These are phyloP conservation scores for Apophysomyces sp. DNA, from an alignment of 371 early-diverging fungal genomes.

Conservation along the genomic window DNA sequence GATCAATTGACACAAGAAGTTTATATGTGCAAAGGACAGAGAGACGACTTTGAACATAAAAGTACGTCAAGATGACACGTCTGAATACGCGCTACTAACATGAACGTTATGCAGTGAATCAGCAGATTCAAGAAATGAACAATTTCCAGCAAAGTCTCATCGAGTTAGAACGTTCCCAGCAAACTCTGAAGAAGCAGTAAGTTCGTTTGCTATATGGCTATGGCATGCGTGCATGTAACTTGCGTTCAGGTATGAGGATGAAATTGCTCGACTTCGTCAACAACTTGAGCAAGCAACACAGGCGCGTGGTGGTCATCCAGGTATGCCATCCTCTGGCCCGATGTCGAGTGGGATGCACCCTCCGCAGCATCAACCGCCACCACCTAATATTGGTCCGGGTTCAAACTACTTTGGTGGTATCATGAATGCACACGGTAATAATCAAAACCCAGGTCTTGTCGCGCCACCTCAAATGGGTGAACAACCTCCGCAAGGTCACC, in stretches of 20 bases:
- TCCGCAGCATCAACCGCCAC: conserved; percentile 25
- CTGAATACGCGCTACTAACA: neutral
- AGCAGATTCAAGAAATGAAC: conserved; percentile 80
- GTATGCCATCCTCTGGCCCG: conserved; percentile 17
- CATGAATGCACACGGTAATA: conserved; percentile 40
- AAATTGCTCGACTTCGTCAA: conserved; percentile 35
- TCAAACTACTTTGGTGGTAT: conserved; percentile 51
- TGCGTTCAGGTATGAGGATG: conserved; percentile 26
- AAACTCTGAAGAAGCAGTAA: conserved; percentile 73
- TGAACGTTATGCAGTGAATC: conserved; percentile 45
- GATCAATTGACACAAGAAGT: conserved; percentile 82
- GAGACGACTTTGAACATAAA: conserved; percentile 91
- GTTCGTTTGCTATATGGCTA: conserved; percentile 5
- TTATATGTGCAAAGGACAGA: conserved; percentile 70
- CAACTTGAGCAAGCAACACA: conserved; percentile 19
- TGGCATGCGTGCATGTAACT: neutral
- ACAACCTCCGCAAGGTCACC: conserved; percentile 17
- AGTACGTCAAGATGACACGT: conserved; percentile 44
- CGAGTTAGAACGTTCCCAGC: conserved; percentile 83
- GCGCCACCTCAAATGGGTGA: conserved; percentile 43
- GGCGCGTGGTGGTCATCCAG: conserved; percentile 28
- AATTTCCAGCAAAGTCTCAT: conserved; percentile 76
- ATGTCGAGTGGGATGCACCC: conserved; percentile 5
- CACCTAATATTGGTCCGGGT: conserved; percentile 51
- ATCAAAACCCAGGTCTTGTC: conserved; percentile 29